Conservation (phyloP, 495 filamentous ascomycete species). For the Neurospora sp. region DNA sequence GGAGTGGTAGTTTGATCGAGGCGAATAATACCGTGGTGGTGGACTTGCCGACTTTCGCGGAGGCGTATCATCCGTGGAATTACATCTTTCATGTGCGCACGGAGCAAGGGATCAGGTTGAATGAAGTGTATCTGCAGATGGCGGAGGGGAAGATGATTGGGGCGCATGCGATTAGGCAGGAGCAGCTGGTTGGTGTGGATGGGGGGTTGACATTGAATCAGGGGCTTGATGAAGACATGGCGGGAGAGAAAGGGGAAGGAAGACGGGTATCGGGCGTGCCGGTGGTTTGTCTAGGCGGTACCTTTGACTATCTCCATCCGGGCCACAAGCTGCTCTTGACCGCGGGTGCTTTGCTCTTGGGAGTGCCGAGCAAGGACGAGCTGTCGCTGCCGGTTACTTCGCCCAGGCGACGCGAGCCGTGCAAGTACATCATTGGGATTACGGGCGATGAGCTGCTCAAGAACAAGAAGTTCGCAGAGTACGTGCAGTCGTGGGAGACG, state of each 20-base stretch:
- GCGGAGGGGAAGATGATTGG: conserved; percentile 32
- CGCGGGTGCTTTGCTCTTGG: conserved; percentile 63
- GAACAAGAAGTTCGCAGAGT: conserved; percentile 80
- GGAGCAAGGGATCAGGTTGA: conserved; percentile 41
- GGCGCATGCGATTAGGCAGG: conserved; percentile 31
- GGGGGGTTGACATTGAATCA: conserved; percentile 35
- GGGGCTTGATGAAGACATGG: background rate
- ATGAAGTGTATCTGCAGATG: conserved; percentile 31
- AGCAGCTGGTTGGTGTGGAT: conserved; percentile 33
- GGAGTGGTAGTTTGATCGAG: conserved; percentile 11
- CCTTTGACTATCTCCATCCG: conserved; percentile 91
- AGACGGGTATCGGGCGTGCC: background rate
- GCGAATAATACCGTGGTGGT: conserved; percentile 47
- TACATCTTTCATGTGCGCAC: conserved; percentile 55
- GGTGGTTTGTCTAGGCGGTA: conserved; percentile 75
- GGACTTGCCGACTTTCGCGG: conserved; percentile 54
- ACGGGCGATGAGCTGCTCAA: conserved; percentile 75
- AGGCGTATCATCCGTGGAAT: conserved; percentile 56
- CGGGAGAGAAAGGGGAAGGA: background rate
- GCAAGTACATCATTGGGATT: conserved; percentile 69
- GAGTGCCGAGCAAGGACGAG: conserved; percentile 33
- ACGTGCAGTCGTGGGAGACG: conserved; percentile 65
- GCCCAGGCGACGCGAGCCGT: conserved; percentile 8
- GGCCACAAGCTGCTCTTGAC: conserved; percentile 94
- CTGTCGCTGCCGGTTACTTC: conserved; percentile 2